Percentiles rank a stretch among this genome's conserved stretches.
These are phyloP conservation scores for Dictyostelium discoideum DNA, from an alignment of 78 protist species.

Conservation along the genomic window dicty_2.7 NC_007088.5:6204501-6205000, in stretches of 20 bases:
- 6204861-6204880: too few species aligned
- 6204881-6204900: slow-evolving; percentile 16
- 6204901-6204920: background rate
- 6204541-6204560: slow-evolving; percentile 5
- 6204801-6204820: background rate
- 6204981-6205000: slow-evolving; percentile 51
- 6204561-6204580: slow-evolving; percentile 15
- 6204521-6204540: background rate
- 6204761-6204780: background rate
- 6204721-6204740: background rate
- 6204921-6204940: background rate
- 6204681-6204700: background rate
- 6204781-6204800: background rate
- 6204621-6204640: background rate
- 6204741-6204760: background rate
- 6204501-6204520: background rate
- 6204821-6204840: slow-evolving; percentile 9
- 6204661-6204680: background rate
- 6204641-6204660: background rate
- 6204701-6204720: background rate
- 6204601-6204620: background rate
- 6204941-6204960: slow-evolving; percentile 30
- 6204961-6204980: slow-evolving; percentile 53
- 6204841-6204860: slow-evolving; percentile 33
- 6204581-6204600: background rate